phyloP scores from a whole-genome alignment of 768 basidiomycete genomes.

The Tremella yokohamensis region DNA sequence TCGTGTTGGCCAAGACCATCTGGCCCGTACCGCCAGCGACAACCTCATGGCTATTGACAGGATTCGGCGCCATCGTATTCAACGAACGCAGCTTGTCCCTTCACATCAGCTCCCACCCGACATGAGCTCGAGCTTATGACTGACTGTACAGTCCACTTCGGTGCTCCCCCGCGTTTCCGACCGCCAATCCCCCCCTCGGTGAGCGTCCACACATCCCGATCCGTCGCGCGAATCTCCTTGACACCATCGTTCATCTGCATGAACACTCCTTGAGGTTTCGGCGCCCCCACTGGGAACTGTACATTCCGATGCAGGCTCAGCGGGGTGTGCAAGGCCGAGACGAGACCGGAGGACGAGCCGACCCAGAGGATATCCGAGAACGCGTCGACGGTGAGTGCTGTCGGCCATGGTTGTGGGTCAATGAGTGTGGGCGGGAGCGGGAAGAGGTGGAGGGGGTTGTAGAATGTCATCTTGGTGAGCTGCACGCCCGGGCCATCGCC shows the following conservation, averaged over 20 bases:
- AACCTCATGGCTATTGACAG: constrained; percentile 48
- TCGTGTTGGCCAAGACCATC: constrained; percentile 48
- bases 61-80: constrained; percentile 43
- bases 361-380: constrained; percentile 86
- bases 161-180: constrained; percentile 49
- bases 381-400: constrained; percentile 82
- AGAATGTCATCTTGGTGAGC: constrained; percentile 24
- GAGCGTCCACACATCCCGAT: constrained; percentile 64
- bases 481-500: too few species aligned
- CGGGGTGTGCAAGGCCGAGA: constrained; percentile 63
- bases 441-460: constrained; percentile 49
- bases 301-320: constrained; percentile 42
- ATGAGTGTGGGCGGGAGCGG: constrained; percentile 34
- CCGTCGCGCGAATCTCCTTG: constrained; percentile 70
- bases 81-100: constrained; percentile 36
- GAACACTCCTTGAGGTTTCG: constrained; percentile 44
- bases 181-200: constrained; percentile 53
- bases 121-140: background rate
- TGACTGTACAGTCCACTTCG: constrained; percentile 49
- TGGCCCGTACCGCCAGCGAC: constrained; percentile 53
- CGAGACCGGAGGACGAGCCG: constrained; percentile 67
- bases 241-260: constrained; percentile 52
- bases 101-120: background rate
- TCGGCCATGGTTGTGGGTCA: constrained; percentile 56
- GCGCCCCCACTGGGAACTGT: constrained; percentile 42